A percentile compares a stretch with the other conserved stretches of the same genome.
phyloP scores from a whole-genome alignment of 2,329 filamentous ascomycete genomes.

The Teratosphaeria nubilosa region DNA sequence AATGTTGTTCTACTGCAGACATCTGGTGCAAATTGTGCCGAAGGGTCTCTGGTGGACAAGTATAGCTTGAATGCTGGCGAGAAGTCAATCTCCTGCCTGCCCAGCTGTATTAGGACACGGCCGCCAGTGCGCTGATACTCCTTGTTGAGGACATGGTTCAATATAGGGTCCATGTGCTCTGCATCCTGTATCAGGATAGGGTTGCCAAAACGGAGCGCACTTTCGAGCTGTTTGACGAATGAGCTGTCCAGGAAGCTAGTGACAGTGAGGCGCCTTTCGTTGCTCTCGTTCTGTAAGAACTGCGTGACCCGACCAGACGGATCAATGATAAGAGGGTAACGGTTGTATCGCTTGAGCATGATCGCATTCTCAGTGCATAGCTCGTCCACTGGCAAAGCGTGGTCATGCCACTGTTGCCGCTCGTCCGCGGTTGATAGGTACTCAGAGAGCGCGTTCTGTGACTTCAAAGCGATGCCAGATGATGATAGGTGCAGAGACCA shows the following conservation, averaged over 20 bases:
- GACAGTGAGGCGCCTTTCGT: constrained; percentile 84
- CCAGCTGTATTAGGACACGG: constrained; percentile 93
- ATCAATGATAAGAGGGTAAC: constrained; percentile 96
- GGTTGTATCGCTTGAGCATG: constrained; percentile 92
- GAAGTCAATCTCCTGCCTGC: constrained; percentile 98
- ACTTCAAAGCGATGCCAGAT: constrained; percentile 89
- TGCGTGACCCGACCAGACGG: constrained; percentile 91
- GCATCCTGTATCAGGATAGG: constrained; percentile 98
- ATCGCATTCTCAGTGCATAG: constrained; percentile 98
- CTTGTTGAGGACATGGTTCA: constrained; percentile 98
- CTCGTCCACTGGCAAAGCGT: constrained; percentile 88
- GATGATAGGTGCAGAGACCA: constrained; percentile 89
- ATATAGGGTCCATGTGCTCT: constrained; percentile 89
- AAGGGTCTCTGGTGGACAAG: constrained; percentile 89
- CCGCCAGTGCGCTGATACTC: constrained; percentile 98
- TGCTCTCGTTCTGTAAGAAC: constrained; percentile 89
- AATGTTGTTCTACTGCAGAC: constrained; percentile 98
- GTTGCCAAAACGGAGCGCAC: constrained; percentile 92
- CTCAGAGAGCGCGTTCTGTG: constrained; percentile 87
- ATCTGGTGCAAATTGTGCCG: constrained; percentile 87
- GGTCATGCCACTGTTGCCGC: constrained; percentile 86
- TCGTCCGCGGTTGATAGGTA: constrained; percentile 96
- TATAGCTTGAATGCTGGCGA: constrained; percentile 94
- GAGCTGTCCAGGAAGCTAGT: constrained; percentile 97
- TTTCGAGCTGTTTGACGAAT: constrained; percentile 96